These are phyloP conservation scores for Austroboletus festivus DNA, from an alignment of 768 basidiomycete species.

Conservation along the genomic window DNA sequence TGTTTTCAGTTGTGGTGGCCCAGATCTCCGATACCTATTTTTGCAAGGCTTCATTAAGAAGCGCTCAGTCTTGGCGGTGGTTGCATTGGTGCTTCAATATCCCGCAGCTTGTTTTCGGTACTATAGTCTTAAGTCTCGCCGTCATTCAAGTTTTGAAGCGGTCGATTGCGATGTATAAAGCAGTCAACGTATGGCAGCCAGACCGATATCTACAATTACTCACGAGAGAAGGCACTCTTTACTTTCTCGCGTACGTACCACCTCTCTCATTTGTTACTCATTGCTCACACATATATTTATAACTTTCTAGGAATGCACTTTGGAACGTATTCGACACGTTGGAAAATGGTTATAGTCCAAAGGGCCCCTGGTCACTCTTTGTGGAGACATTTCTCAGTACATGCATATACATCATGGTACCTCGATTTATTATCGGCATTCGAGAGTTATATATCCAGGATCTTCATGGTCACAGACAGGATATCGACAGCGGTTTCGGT, in stretches of 20 bases:
- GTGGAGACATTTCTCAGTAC: no score
- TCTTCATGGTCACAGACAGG: not conserved
- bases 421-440: not conserved
- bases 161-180: not conserved
- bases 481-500: not conserved
- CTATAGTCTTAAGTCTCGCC: not conserved
- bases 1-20: not conserved
- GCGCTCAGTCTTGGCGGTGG: not conserved
- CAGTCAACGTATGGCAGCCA: not conserved
- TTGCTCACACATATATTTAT: not conserved
- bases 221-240: not conserved
- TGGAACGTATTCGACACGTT: not conserved
- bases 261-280: not conserved
- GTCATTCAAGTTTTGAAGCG: not conserved
- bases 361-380: no score
- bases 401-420: not conserved
- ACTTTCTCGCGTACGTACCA: not conserved
- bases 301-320: not conserved
- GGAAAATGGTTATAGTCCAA: no score
- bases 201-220: not conserved
- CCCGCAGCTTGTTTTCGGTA: not conserved
- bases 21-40: not conserved
- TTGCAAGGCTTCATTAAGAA: not conserved
- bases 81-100: not conserved
- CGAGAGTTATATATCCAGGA: not conserved